Evolutionary conservation across 192 early-diverging fungal genomes (phyloP).

Genomic region (Rhizophagus clarus): DNA sequence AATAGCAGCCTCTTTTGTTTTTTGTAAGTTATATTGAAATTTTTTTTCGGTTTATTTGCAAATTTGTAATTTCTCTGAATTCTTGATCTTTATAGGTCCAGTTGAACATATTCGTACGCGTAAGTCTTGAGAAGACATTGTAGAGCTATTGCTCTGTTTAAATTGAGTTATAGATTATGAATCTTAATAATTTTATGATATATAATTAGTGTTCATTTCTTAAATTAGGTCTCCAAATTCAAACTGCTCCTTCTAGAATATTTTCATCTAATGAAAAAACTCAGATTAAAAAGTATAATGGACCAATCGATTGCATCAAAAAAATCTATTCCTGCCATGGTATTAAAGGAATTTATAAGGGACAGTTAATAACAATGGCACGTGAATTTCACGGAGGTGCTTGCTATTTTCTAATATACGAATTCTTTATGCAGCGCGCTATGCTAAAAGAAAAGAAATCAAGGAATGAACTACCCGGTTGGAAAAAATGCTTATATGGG

Average conservation of each 20-base stretch:
- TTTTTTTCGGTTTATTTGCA: not conserved
- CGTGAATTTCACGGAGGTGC: conserved; percentile 94
- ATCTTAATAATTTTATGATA: not conserved
- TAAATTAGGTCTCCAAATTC: conserved; percentile 74
- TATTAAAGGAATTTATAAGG: conserved; percentile 85
- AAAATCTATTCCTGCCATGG: conserved; percentile 81
- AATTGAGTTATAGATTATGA: not conserved
- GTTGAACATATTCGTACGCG: conserved; percentile 97
- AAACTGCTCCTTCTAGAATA: conserved; percentile 36
- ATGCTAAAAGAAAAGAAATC: conserved; percentile 61
- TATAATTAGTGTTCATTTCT: not conserved
- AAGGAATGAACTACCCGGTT: conserved; percentile 73
- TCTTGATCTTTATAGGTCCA: conserved; percentile 55
- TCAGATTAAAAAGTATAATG: conserved; percentile 52
- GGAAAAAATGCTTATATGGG: conserved; percentile 81
- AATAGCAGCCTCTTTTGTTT: conserved; percentile 86
- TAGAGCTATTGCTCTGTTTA: no score
- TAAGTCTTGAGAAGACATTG: not conserved
- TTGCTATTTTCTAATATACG: conserved; percentile 92
- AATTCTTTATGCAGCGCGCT: conserved; percentile 80
- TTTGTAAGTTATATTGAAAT: conserved; percentile 35
- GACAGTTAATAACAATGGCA: conserved; percentile 80
- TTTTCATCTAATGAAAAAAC: conserved; percentile 19
- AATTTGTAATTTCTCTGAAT: not conserved
- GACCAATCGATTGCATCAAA: conserved; percentile 83